phyloP scores from a whole-genome alignment of 441 rosid species.

The Dalechampia spathulata region DNA sequence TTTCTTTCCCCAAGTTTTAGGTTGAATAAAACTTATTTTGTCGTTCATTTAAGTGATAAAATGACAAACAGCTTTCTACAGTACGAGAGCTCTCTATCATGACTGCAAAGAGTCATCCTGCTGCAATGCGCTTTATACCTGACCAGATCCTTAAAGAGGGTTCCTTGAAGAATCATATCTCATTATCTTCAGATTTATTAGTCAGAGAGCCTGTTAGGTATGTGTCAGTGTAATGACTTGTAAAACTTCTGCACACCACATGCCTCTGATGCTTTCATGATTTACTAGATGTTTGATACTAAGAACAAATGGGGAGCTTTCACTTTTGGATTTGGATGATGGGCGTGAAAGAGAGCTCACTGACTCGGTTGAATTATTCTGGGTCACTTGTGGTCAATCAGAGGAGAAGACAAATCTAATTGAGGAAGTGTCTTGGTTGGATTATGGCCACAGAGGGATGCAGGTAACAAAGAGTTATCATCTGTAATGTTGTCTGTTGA shows the following conservation, averaged over 20 bases:
- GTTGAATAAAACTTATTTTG: conserved; percentile 30
- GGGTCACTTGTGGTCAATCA: conserved; percentile 98
- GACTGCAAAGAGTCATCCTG: conserved; percentile 99
- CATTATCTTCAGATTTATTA: conserved; percentile 41
- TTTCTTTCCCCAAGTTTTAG: conserved; percentile 15
- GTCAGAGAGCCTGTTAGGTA: conserved; percentile 88
- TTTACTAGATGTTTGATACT: conserved; percentile 79
- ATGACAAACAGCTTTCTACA: conserved; percentile 99
- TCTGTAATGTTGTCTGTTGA: conserved; percentile 13
- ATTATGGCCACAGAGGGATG: conserved; percentile 98
- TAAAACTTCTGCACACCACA: conserved; percentile 17
- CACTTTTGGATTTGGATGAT: conserved; percentile 95
- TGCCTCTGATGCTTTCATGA: conserved; percentile 22
- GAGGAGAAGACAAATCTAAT: conserved; percentile 83
- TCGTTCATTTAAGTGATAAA: conserved; percentile 91
- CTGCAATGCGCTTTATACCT: conserved; percentile 97
- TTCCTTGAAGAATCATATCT: conserved; percentile 34
- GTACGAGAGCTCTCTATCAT: conserved; percentile 99
- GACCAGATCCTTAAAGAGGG: conserved; percentile 64
- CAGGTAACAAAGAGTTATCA: conserved; percentile 54
- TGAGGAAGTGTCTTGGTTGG: conserved; percentile 98
- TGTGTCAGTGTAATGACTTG: conserved; percentile 16
- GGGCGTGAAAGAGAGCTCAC: conserved; percentile 98
- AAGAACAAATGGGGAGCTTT: conserved; percentile 93
- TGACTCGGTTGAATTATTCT: conserved; percentile 91